These are phyloP conservation scores for Nematocida ausubeli DNA, from an alignment of 371 early-diverging fungal genomes.

Conservation along the genomic window DNA sequence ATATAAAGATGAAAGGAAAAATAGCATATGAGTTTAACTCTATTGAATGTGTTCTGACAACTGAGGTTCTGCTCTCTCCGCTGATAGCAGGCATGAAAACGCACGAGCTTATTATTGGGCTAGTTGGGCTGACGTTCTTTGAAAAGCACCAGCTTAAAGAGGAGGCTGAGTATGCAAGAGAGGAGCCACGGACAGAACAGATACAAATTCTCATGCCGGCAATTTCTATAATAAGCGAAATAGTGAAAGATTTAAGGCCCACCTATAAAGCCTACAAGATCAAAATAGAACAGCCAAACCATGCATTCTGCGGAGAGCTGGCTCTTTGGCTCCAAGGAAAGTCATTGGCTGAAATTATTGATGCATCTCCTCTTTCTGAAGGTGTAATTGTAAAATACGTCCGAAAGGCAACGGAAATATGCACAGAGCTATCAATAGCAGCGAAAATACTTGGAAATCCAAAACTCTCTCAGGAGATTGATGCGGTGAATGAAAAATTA, in stretches of 20 bases:
- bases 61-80: conserved; percentile 64
- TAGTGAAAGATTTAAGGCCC: conserved; percentile 38
- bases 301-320: conserved; percentile 57
- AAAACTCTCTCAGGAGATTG: conserved; percentile 56
- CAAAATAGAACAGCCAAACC: conserved; percentile 45
- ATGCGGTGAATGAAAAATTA: conserved; percentile 49
- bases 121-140: conserved; percentile 60
- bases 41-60: conserved; percentile 64
- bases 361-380: conserved; percentile 58
- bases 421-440: conserved; percentile 63
- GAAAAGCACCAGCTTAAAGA: conserved; percentile 59
- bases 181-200: conserved; percentile 14
- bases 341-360: conserved; percentile 59
- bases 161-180: conserved; percentile 6
- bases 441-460: conserved; percentile 59
- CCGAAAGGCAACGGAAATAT: conserved; percentile 64
- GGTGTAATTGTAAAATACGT: conserved; percentile 66
- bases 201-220: conserved; percentile 22
- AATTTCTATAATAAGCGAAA: conserved; percentile 35
- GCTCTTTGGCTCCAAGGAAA: conserved; percentile 62
- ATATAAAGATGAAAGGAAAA: conserved; percentile 63
- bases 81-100: conserved; percentile 46
- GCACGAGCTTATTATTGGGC: conserved; percentile 51
- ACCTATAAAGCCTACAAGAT: conserved; percentile 29
- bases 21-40: conserved; percentile 65